Base-by-base conservation (phyloP, 345 rosid genomes). In the Gossypium ekmanianum region DNA sequence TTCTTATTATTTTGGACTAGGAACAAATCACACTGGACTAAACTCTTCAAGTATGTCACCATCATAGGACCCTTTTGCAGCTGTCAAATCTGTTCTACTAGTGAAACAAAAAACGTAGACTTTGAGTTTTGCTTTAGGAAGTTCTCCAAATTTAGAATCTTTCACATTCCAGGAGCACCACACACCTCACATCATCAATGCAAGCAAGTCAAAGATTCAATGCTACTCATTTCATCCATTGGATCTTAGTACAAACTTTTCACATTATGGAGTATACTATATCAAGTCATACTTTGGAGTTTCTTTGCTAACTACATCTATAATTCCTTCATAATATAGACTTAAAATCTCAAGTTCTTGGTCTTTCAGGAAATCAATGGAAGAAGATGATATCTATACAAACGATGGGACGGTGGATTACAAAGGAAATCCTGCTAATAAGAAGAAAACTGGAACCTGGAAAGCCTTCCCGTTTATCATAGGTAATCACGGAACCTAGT, bases 391-490 rank as follows among this genome's bases (percentile, higher is more conserved):
- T 63, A 54, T 45, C 55, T 85, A 82, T 61, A 87, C 89, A 22
- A 87, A 86, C 78, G 95, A 92, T 76, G 97, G 95, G 54, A 89
- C 95, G 1, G 76, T 89, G 4, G 95, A 92, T 59, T 83, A 77
- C 68, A 41, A 47, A 13, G 94, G 92, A 73, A 80, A 85, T 68
- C 90, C 91, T 17, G 96, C 94, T 1, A 75, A 87, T 52, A 92
- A 80, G 73, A 76, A 78, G 48, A 72, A 57, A 75, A 91, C 92
- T 18, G 93, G 97, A 79, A 92, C 90, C 74, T 89, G 92, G 97
- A 91, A 74, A 75, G 97, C 97, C 77, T 90, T 97, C 79, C 93
- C 92, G 18, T 94, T 81, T 57, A 92, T 94, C 68, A 80, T 89
- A 74, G 98, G 97, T 89, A 86, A 65, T 57, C 26, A 1, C 16